Conservation (phyloP, 129 eudicot genomes). For the Smallanthus sonchifolius region DNA sequence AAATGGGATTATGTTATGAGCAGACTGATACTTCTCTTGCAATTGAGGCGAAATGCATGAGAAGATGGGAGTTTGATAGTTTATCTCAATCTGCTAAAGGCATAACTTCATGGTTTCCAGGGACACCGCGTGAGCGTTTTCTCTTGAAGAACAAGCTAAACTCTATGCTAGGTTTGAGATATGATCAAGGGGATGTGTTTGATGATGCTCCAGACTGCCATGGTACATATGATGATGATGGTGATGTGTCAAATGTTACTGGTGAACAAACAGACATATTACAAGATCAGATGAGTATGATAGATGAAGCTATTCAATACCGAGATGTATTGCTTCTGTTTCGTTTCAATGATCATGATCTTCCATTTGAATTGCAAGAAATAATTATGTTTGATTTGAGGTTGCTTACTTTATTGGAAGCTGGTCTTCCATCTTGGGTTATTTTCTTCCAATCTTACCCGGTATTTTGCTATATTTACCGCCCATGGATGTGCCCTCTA, state of each 20-base stretch:
- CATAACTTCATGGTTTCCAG: conserved; percentile 83
- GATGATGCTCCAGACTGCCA: conserved; percentile 46
- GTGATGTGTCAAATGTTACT: conserved; percentile 31
- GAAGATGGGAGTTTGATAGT: conserved; percentile 96
- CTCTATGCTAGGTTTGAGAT: conserved; percentile 47
- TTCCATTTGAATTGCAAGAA: conserved; percentile 66
- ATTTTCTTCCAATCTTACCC: conserved; percentile 90
- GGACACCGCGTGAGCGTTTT: conserved; percentile 54
- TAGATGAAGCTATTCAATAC: conserved; percentile 46
- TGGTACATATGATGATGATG: conserved; percentile 21
- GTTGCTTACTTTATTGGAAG: conserved; percentile 76
- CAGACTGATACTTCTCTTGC: conserved; percentile 97
- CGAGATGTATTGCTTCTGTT: conserved; percentile 65
- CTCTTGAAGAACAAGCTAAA: conserved; percentile 51
- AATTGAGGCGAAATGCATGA: conserved; percentile 73
- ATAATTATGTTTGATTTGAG: conserved; percentile 60
- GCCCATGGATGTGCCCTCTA: conserved; percentile 97
- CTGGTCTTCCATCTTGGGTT: conserved; percentile 99
- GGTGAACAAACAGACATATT: conserved; percentile 22
- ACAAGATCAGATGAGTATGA: conserved; percentile 6
- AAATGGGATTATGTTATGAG: conserved; percentile 2
- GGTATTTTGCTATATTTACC: conserved; percentile 75
- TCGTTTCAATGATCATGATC: conserved; percentile 74
- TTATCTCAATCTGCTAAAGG: conserved; percentile 61
- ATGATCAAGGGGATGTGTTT: conserved; percentile 58